phyloP scores from a whole-genome alignment of 1,284 basidiomycete genomes.

The Apiotrichum mycotoxinovorans region DNA sequence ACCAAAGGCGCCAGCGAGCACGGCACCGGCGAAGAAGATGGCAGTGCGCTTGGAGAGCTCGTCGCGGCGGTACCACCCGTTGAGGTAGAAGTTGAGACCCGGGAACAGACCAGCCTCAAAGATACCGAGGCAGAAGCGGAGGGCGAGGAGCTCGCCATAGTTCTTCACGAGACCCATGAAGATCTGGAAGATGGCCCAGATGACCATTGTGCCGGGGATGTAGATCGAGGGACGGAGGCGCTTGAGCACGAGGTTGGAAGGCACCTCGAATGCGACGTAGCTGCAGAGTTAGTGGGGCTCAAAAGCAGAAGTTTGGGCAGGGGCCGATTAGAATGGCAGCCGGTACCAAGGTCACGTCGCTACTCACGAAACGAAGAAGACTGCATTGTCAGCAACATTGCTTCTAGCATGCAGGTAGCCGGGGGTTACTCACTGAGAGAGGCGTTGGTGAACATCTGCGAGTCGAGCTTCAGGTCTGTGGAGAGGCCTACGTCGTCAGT shows the following conservation, averaged over 20 bases:
- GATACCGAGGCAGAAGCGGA: constrained; percentile 49
- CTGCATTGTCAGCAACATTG: constrained; percentile 12
- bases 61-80: constrained; percentile 50
- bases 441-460: constrained; percentile 46
- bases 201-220: constrained; percentile 46
- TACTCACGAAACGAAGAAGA: constrained; percentile 43
- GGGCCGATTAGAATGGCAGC: not conserved
- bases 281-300: constrained; percentile 23
- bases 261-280: constrained; percentile 52
- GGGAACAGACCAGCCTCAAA: constrained; percentile 48
- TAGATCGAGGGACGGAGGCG: constrained; percentile 46
- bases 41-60: constrained; percentile 49
- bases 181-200: constrained; percentile 45
- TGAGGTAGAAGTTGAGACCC: constrained; percentile 49
- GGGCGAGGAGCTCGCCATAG: constrained; percentile 47
- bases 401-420: not conserved
- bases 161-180: constrained; percentile 50
- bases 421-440: constrained; percentile 17
- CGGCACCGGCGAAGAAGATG: constrained; percentile 53
- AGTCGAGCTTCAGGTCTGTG: constrained; percentile 45
- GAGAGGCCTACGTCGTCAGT: constrained; percentile 35
- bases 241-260: constrained; percentile 52
- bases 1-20: constrained; percentile 50
- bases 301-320: not conserved
- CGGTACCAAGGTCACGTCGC: not conserved